Conservation (phyloP, 2,329 filamentous ascomycete species). For the Diaporthe ilicicola region DNA sequence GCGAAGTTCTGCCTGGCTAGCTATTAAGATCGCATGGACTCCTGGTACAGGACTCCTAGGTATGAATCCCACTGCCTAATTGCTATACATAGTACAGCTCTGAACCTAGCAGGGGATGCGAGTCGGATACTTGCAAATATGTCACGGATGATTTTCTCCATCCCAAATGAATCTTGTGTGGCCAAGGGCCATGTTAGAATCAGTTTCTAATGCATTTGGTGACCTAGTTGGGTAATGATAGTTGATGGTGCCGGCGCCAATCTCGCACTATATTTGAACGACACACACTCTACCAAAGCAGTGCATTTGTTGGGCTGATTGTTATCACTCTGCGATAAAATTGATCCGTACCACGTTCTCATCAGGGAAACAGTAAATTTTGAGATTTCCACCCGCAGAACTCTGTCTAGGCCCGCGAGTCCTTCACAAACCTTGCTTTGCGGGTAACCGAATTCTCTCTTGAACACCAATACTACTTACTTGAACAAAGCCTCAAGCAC, state of each 20-base stretch:
- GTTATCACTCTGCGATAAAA: no score
- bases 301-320: no score
- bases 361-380: not conserved
- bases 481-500: not conserved
- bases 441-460: not conserved
- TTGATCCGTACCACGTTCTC: no score
- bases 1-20: no score
- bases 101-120: no score
- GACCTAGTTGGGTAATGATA: not conserved
- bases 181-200: not conserved
- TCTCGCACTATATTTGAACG: no score
- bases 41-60: no score
- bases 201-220: not conserved
- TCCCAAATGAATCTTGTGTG: fast-evolving
- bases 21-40: not conserved
- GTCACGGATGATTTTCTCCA: not conserved
- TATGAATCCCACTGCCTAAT: not conserved
- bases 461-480: not conserved
- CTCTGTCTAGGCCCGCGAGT: not conserved
- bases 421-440: not conserved
- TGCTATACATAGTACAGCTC: not conserved
- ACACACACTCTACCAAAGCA: not conserved
- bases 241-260: not conserved
- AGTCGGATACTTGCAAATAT: no score
- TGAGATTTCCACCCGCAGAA: not conserved